A percentile compares a stretch with the other conserved stretches of the same genome.
Conservation (phyloP, 306 rosid genomes). For the Adenanthera pavonina region DNA sequence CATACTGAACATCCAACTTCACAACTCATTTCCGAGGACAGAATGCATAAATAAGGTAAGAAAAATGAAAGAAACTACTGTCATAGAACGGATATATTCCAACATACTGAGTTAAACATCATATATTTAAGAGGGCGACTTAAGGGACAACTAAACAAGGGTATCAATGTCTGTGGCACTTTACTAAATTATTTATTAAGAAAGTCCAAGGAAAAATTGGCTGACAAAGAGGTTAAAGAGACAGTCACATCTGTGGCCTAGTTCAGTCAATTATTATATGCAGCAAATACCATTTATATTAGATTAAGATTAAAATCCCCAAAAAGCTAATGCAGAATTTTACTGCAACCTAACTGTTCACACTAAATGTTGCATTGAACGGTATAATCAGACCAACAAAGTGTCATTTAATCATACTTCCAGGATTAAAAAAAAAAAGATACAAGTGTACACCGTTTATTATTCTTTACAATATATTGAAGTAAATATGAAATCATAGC, state of each 20-base stretch:
- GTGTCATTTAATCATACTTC: background rate
- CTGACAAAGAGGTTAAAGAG: background rate
- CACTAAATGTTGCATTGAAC: background rate
- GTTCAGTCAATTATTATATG: background rate
- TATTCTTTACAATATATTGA: background rate
- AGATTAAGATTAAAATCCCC: background rate
- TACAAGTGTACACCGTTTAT: no score
- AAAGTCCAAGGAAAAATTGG: background rate
- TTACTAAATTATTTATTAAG: background rate
- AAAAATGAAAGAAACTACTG: background rate
- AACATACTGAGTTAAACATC: background rate
- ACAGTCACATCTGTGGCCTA: background rate
- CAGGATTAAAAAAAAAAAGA: background rate
- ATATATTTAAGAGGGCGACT: background rate
- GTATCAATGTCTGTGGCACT: background rate
- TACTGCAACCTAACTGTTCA: background rate
- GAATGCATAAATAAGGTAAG: background rate
- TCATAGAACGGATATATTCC: background rate
- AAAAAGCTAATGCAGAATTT: background rate
- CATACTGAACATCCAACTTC: background rate
- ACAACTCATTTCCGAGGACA: conserved; percentile 19
- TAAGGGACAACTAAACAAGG: background rate
- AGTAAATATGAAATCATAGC: background rate
- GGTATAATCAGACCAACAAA: background rate
- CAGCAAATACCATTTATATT: background rate